A percentile compares a stretch with the other conserved stretches of the same genome.
Evolutionary conservation across 805 yeast genomes (phyloP).

Genomic region (Saccharomycopsis synnaedendra): DNA sequence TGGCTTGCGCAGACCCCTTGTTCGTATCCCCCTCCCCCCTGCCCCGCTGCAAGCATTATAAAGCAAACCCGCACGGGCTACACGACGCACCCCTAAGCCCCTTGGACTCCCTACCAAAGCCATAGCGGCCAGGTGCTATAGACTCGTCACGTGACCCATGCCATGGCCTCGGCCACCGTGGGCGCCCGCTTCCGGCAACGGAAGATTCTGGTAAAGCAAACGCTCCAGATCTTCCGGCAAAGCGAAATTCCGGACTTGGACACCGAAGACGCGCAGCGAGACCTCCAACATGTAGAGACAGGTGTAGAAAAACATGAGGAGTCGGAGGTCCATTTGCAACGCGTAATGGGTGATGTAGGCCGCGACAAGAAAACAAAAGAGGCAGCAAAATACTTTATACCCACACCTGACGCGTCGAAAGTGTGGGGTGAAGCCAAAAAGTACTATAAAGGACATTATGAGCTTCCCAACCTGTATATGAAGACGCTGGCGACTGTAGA

Average conservation of each 20-base stretch:
- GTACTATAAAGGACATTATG: slow-evolving; percentile 58
- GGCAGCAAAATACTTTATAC: slow-evolving; percentile 49
- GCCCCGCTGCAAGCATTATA: no score
- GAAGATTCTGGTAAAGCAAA: slow-evolving; percentile 86
- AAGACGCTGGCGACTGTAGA: slow-evolving; percentile 93
- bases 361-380: slow-evolving; percentile 9
- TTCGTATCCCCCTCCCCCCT: no score
- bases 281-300: slow-evolving; percentile 81
- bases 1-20: no score
- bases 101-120: no score
- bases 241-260: slow-evolving; percentile 74
- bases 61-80: no score
- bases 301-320: slow-evolving; percentile 98
- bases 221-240: slow-evolving; percentile 65
- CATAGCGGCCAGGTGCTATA: no score
- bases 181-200: slow-evolving; percentile 81
- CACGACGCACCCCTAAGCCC: no score
- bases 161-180: slow-evolving; percentile 15
- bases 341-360: slow-evolving; percentile 41
- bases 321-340: slow-evolving; percentile 91
- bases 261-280: slow-evolving; percentile 67
- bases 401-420: slow-evolving; percentile 90
- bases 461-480: slow-evolving; percentile 69
- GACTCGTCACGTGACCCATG: no score
- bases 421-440: slow-evolving; percentile 68